Evolutionary conservation across 1,284 basidiomycete genomes (phyloP), one percentile per base, ranked within the genome.

Genomic region (Ceratobasidium sp.): DNA sequence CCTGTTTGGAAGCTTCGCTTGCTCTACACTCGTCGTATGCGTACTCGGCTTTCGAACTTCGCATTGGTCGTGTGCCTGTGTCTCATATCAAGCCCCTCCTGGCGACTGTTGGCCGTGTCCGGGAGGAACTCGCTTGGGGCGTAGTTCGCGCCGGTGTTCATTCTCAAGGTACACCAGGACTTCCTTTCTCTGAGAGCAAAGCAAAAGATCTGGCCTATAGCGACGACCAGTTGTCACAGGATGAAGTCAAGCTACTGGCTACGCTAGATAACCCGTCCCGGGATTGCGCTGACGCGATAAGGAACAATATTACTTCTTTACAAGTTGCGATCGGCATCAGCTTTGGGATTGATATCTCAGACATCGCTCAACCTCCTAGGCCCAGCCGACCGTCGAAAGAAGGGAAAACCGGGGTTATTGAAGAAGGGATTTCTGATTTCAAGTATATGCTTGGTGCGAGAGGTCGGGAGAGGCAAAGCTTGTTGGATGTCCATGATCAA

Each of bases 81-180:
- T 81, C 83, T 67, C 80, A 81, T 14, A 80, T 86, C 16, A 82
- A 83, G 53, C 84, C 84, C 1, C 79, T 86, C 41, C 80, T 85
- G 21, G 80, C 81, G n/a, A 83, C 79, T n/a, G 78, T 81, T 8
- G 82, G 85, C 76, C 84, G 85, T 74, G 75, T 85, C 5, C 81
- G 85, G 9, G 81, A 84, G 28, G 84, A 85, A 72, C 76, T 86
- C 9, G 82, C 84, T 2, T 84, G 84, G 83, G 84, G 84, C 26
- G 80, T 70, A 18, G 67, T 83, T 77, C 67, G 55, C 14, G 67
- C 67, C 32, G 64, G 64, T 2, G 64, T 67, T 26, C 64, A 67
- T 43, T 16, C n/a, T 14, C 64, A 67, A 32, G 28, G 12, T 14
- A 14, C 12, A 3, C 64, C 30, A 16, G 36, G 50, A 4, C 16